A percentile compares a stretch with the other conserved stretches of the same genome.
phyloP scores from a whole-genome alignment of 805 yeast species.

The Candida boleticola region DNA sequence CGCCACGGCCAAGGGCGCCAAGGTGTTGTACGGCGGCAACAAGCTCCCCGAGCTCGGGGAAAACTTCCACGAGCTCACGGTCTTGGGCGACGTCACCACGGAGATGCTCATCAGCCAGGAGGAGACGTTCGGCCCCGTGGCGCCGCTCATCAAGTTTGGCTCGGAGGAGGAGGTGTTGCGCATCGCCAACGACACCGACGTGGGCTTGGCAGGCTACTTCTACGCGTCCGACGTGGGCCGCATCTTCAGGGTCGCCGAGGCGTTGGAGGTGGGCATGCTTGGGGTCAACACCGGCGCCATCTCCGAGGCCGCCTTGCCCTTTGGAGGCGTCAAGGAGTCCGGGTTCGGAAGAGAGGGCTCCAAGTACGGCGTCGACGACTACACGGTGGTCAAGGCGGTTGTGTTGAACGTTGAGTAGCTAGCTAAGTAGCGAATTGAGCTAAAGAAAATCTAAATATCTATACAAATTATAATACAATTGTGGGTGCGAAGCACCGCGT shows the following conservation, averaged over 20 bases:
- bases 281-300: slow-evolving; percentile 77
- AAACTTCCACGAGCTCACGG: slow-evolving; percentile 65
- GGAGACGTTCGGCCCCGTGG: slow-evolving; percentile 82
- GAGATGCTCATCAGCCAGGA: slow-evolving; percentile 60
- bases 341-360: slow-evolving; percentile 75
- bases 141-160: slow-evolving; percentile 63
- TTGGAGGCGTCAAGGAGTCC: slow-evolving; percentile 62
- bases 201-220: slow-evolving; percentile 78
- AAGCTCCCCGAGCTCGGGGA: slow-evolving; percentile 55
- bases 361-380: slow-evolving; percentile 60
- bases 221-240: slow-evolving; percentile 55
- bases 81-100: slow-evolving; percentile 56
- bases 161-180: slow-evolving; percentile 62
- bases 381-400: slow-evolving; percentile 57
- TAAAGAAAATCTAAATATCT: background rate
- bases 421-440: background rate
- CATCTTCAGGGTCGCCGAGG: slow-evolving; percentile 62
- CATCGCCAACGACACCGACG: slow-evolving; percentile 64
- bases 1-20: slow-evolving; percentile 67
- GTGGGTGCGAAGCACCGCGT: too few species aligned
- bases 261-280: slow-evolving; percentile 74
- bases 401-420: slow-evolving; percentile 34
- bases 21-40: slow-evolving; percentile 59
- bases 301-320: slow-evolving; percentile 60
- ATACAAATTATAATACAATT: background rate